Base-by-base conservation (phyloP, 208 protist genomes). In the Acanthamoeba royreba region DNA sequence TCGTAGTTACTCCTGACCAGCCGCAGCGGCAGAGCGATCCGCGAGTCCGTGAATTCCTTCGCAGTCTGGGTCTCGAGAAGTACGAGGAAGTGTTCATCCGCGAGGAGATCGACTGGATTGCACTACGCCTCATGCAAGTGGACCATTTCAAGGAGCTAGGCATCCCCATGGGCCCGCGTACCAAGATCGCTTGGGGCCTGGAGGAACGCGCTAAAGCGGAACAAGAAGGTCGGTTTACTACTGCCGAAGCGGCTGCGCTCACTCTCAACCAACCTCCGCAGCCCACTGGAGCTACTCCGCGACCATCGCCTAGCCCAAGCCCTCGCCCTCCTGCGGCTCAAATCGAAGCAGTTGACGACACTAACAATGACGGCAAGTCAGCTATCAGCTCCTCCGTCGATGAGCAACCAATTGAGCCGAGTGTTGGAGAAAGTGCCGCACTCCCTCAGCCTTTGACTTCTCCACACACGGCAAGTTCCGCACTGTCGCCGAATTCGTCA, bases 81-180 rank as follows among this genome's bases (percentile, higher is more conserved):
- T 88, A 88, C 79, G 45, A 45, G 33, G 79, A 88, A 31, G 47
- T 61, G 46, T 88, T 88, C 79, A 17, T 61, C 1, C 19, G 25
- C 0, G 79, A 88, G 46, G 79, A 88, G 79, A 31, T 88, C 45
- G 79, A 88, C 49, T 88, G 79, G 79, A 40, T 63, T 17, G 79
- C 79, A 8, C 79, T 88, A 11, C 79, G 79, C 0, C 43, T 88
- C n/a, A 88, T 88, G 79, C 38, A 63, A 33, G 47, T 63, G 33
- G 79, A 53, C 0, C 47, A 88, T 31, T 63, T 88, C 79, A 88
- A 88, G 49, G 79, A 88, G 79, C 49, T 88, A 28, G 79, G 79
- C 79, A 88, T 88, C 13, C 79, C 79, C 46, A 63, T 88, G 79
- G 79, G 79, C 2, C 79, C 79, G 46, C 79, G 79, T 47, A 88